These are phyloP conservation scores for Flaveria floridana DNA, from an alignment of 140 eudicot genomes.

Conservation along the genomic window DNA sequence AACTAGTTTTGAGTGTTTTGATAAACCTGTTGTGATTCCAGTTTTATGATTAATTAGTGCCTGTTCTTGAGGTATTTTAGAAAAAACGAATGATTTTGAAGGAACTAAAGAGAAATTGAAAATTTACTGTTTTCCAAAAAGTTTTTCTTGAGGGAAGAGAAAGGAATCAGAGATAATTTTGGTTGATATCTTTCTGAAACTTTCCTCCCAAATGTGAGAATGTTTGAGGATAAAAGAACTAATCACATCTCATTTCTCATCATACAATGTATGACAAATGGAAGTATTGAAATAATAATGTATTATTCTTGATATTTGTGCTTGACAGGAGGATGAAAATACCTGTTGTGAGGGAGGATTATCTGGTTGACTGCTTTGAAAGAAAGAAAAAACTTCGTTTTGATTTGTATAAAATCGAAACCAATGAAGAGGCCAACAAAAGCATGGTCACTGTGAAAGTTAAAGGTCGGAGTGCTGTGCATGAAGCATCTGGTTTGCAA, in stretches of 20 bases:
- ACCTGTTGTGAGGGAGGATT: conserved; percentile 88
- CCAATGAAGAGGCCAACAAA: conserved; percentile 48
- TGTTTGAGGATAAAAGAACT: no score
- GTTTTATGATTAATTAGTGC: background rate
- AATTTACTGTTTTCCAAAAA: no score
- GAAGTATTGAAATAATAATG: background rate
- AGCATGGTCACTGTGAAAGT: conserved; percentile 82
- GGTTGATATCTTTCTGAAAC: no score
- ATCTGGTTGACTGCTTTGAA: conserved; percentile 68
- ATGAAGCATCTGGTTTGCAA: conserved; percentile 90
- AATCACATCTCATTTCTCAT: background rate
- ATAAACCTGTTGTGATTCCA: background rate
- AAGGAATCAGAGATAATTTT: no score
- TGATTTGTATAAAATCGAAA: conserved; percentile 67
- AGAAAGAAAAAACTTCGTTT: conserved; percentile 82
- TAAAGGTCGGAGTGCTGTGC: conserved; percentile 95
- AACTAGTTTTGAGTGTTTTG: background rate
- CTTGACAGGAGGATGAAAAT: conserved; percentile 84
- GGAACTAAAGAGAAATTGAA: background rate
- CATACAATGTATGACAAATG: conserved; percentile 1
- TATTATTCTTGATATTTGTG: conserved; percentile 4
- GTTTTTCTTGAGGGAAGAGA: no score
- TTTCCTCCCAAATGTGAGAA: no score
- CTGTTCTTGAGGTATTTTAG: background rate
- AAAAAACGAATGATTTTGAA: background rate